Conservation (phyloP, 306 rosid genomes). For the Cucumis cinereus region DNA sequence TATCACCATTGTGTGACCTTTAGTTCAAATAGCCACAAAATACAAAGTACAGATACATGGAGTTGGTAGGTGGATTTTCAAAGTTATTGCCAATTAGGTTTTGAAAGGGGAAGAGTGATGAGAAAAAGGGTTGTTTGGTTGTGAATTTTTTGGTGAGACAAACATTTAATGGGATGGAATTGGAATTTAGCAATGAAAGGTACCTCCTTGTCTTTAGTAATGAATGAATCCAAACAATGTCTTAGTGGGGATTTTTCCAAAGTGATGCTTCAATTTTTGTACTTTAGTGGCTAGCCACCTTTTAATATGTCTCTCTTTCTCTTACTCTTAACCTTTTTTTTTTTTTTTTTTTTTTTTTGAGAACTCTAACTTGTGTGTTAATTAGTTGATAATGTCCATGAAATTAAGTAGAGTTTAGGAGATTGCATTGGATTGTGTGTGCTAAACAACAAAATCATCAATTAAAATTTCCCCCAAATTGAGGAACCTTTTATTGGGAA, state of each 20-base stretch:
- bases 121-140: not conserved
- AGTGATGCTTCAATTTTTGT: constrained; percentile 1
- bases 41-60: not conserved
- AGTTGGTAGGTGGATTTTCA: constrained; percentile 7
- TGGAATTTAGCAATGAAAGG: constrained; percentile 7
- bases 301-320: not conserved
- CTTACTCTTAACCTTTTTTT: not conserved
- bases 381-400: not conserved
- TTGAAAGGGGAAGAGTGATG: not conserved
- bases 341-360: too few relatives aligned
- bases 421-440: not conserved
- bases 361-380: not conserved
- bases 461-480: not conserved
- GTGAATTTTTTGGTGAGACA: not conserved
- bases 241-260: constrained; percentile 12
- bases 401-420: not conserved
- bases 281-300: not conserved
- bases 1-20: too few relatives aligned
- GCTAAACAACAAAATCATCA: not conserved
- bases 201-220: not conserved
- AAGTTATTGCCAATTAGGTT: not conserved
- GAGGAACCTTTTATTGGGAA: not conserved
- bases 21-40: not conserved
- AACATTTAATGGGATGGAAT: not conserved
- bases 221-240: not conserved